Conservation (phyloP, 495 filamentous ascomycete species). For the Podospora pseudoanserina region DNA sequence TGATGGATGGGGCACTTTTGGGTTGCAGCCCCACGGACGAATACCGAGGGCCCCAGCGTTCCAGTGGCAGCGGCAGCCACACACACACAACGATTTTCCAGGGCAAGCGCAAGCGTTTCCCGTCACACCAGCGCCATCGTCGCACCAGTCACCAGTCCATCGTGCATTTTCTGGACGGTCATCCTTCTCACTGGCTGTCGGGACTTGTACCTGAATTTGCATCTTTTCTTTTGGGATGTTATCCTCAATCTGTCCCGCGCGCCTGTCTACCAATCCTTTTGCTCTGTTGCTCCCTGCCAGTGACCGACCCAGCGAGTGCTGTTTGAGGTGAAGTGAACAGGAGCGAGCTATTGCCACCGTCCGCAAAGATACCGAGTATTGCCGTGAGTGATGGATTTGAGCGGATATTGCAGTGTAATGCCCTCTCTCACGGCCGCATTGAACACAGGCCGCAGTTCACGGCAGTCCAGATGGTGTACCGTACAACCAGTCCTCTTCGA, state of each 20-base stretch:
- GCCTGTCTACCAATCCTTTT: background rate
- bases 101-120: conserved; percentile 5
- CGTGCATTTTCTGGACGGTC: background rate
- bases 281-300: background rate
- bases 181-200: background rate
- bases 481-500: background rate
- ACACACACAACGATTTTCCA: background rate
- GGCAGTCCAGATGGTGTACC: too few relatives aligned
- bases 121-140: conserved; percentile 18
- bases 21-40: conserved; percentile 13
- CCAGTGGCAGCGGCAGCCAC: conserved; percentile 1
- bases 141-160: conserved; percentile 10
- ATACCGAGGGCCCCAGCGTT: conserved; percentile 3
- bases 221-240: background rate
- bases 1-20: conserved; percentile 2
- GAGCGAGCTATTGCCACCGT: background rate
- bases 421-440: background rate
- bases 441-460: background rate
- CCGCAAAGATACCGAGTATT: background rate
- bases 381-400: background rate
- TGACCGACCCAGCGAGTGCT: background rate
- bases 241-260: background rate
- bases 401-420: background rate
- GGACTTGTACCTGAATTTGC: background rate
- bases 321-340: conserved; percentile 1